Conservation (phyloP, 495 filamentous ascomycete species). For the Apodospora peruviana region DNA sequence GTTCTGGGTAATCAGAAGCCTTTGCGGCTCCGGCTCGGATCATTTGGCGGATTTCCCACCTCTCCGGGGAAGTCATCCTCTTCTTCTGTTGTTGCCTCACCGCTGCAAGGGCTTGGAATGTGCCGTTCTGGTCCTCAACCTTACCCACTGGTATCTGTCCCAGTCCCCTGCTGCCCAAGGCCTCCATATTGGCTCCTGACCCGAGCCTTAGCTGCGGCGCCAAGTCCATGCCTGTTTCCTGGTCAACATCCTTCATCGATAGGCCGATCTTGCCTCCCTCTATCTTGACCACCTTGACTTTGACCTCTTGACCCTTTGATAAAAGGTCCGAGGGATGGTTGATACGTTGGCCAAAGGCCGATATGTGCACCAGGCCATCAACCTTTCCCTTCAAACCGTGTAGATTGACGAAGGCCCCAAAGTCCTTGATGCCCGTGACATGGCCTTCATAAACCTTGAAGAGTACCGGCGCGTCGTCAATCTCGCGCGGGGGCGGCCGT, state of each 20-base stretch:
- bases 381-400: slow-evolving; percentile 79
- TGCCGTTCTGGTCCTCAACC: slow-evolving; percentile 15
- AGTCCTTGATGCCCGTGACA: slow-evolving; percentile 89
- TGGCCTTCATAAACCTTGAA: slow-evolving; percentile 88
- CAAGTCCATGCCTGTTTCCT: slow-evolving; percentile 79
- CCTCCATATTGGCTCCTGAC: slow-evolving; percentile 88
- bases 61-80: slow-evolving; percentile 88
- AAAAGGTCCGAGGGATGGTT: slow-evolving; percentile 90
- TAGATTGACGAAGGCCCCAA: slow-evolving; percentile 94
- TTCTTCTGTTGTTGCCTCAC: slow-evolving; percentile 61
- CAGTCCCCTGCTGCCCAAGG: slow-evolving; percentile 62
- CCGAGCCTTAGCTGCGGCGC: slow-evolving; percentile 75
- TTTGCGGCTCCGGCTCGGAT: slow-evolving; percentile 92
- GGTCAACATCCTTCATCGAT: slow-evolving; percentile 97
- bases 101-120: slow-evolving; percentile 31
- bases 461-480: slow-evolving; percentile 72
- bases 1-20: slow-evolving; percentile 85
- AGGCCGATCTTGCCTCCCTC: slow-evolving; percentile 74
- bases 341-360: slow-evolving; percentile 82
- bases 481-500: slow-evolving; percentile 66
- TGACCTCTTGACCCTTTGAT: slow-evolving; percentile 73
- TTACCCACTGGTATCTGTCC: slow-evolving; percentile 35
- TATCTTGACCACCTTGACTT: slow-evolving; percentile 88
- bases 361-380: slow-evolving; percentile 93
- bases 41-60: slow-evolving; percentile 95